These are phyloP conservation scores for Mycosphaerella sp. DNA, from an alignment of 2,329 filamentous ascomycete species.

Conservation along the genomic window DNA sequence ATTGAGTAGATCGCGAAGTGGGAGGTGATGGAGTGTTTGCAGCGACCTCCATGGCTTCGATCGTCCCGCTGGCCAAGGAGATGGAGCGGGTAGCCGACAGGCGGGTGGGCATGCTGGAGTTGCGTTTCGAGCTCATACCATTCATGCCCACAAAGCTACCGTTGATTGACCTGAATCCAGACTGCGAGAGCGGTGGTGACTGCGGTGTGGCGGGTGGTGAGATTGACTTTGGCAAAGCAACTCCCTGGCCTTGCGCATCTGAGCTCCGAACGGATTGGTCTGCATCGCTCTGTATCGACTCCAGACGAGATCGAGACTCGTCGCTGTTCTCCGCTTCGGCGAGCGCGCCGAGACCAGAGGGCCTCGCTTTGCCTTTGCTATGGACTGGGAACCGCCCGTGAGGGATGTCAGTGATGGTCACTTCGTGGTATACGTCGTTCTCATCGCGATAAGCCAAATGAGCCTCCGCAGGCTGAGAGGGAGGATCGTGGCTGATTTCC, in stretches of 20 bases:
- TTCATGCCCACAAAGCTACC: conserved; percentile 1
- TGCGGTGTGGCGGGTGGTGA: conserved; percentile 5
- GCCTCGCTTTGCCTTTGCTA: conserved; percentile 10
- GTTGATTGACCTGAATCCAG: conserved; percentile 6
- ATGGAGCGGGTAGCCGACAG: conserved; percentile 8
- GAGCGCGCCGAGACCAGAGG: conserved; percentile 11
- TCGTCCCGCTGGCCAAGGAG: conserved; percentile 12
- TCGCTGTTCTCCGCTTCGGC: conserved; percentile 11
- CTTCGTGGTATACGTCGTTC: conserved; percentile 19
- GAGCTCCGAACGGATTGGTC: conserved; percentile 11
- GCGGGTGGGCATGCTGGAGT: conserved; percentile 4
- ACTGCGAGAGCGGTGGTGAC: conserved; percentile 7
- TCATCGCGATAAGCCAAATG: conserved; percentile 19
- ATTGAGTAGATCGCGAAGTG: conserved; percentile 11
- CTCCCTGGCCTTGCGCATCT: conserved; percentile 11
- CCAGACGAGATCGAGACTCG: background rate
- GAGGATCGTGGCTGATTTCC: conserved; percentile 21
- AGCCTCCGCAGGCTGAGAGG: conserved; percentile 16
- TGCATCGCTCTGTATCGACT: background rate
- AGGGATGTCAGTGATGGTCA: conserved; percentile 19
- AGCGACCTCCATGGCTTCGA: conserved; percentile 14
- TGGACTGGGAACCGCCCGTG: conserved; percentile 12
- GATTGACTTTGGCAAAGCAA: conserved; percentile 2
- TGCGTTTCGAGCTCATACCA: conserved; percentile 9
- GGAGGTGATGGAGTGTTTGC: conserved; percentile 15